Evolutionary conservation across 75 land plant species (phyloP).

Genomic region (Larix kaempferi): DNA sequence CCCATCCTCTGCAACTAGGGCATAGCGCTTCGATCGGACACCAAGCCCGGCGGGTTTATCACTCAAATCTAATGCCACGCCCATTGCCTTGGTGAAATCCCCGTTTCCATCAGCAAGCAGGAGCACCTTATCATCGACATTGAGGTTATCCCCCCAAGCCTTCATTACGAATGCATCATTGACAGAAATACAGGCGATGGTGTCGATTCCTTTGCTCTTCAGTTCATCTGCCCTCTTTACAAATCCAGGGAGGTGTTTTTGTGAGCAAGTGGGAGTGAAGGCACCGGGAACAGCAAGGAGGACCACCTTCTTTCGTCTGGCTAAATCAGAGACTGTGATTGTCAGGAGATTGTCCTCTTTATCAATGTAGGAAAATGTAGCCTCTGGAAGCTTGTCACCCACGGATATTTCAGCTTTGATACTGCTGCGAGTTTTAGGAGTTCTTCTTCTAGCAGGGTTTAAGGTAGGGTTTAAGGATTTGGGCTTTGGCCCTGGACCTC

Average conservation of each 20-base stretch:
- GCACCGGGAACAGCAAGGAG: constrained; percentile 96
- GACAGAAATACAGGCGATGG: constrained; percentile 81
- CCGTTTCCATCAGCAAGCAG: constrained; percentile 80
- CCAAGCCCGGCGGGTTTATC: constrained; percentile 82
- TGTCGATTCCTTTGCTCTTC: constrained; percentile 69
- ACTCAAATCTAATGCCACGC: constrained; percentile 65
- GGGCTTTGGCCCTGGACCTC: constrained; percentile 6
- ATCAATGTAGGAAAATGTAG: constrained; percentile 83
- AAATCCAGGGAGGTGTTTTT: constrained; percentile 90
- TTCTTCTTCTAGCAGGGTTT: background rate
- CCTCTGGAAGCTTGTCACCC: constrained; percentile 87
- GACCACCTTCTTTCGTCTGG: constrained; percentile 71
- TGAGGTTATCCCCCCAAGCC: constrained; percentile 76
- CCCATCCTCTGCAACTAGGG: constrained; percentile 77
- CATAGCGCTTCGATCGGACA: constrained; percentile 65
- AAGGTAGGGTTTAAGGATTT: background rate
- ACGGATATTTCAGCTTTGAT: constrained; percentile 54
- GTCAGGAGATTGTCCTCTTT: constrained; percentile 64
- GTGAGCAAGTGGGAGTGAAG: constrained; percentile 95
- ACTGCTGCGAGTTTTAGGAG: background rate
- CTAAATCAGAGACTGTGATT: constrained; percentile 62
- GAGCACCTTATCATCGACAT: constrained; percentile 70
- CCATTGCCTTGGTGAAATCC: constrained; percentile 64
- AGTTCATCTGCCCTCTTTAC: constrained; percentile 75
- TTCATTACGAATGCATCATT: constrained; percentile 95